Percentiles rank a stretch among this genome's conserved stretches.
Conservation (phyloP, 768 basidiomycete genomes). For the Mycena haematopus region DNA sequence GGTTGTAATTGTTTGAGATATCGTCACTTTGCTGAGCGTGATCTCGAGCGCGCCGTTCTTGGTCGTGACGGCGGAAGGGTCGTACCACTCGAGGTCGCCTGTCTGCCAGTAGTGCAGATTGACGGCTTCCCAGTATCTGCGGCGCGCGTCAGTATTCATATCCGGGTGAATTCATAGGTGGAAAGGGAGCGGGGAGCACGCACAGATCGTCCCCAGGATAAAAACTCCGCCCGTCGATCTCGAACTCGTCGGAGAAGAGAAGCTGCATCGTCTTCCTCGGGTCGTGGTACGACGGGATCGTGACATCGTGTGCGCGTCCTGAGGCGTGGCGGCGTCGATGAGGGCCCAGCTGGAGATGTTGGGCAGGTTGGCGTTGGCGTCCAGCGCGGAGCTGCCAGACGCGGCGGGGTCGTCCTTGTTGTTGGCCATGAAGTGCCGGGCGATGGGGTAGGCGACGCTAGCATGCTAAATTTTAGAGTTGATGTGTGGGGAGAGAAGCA, state of each 20-base stretch:
- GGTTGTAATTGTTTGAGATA: slow-evolving; percentile 42
- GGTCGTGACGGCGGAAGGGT: slow-evolving; percentile 77
- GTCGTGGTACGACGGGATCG: slow-evolving; percentile 22
- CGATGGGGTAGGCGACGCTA: slow-evolving; percentile 21
- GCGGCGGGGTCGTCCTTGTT: neutral
- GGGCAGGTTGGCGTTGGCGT: slow-evolving; percentile 18
- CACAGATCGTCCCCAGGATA: slow-evolving; percentile 88
- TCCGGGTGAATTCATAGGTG: slow-evolving; percentile 70
- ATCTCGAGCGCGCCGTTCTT: slow-evolving; percentile 66
- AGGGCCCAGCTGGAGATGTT: slow-evolving; percentile 23
- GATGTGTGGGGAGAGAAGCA: neutral
- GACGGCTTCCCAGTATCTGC: slow-evolving; percentile 69
- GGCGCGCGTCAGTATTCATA: slow-evolving; percentile 50
- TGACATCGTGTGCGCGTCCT: slow-evolving; percentile 56
- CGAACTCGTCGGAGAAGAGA: slow-evolving; percentile 78
- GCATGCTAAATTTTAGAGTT: slow-evolving; percentile 1
- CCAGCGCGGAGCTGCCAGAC: slow-evolving; percentile 11
- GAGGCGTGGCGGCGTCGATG: slow-evolving; percentile 61
- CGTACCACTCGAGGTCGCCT: slow-evolving; percentile 94
- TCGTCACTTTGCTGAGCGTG: slow-evolving; percentile 75
- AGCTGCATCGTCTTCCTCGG: slow-evolving; percentile 48
- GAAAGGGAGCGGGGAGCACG: slow-evolving; percentile 85
- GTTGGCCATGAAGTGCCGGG: slow-evolving; percentile 5
- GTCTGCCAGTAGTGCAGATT: slow-evolving; percentile 85
- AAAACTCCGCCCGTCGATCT: slow-evolving; percentile 74